Conservation (phyloP, 1,284 basidiomycete species). For the Trametes pubescens region DNA sequence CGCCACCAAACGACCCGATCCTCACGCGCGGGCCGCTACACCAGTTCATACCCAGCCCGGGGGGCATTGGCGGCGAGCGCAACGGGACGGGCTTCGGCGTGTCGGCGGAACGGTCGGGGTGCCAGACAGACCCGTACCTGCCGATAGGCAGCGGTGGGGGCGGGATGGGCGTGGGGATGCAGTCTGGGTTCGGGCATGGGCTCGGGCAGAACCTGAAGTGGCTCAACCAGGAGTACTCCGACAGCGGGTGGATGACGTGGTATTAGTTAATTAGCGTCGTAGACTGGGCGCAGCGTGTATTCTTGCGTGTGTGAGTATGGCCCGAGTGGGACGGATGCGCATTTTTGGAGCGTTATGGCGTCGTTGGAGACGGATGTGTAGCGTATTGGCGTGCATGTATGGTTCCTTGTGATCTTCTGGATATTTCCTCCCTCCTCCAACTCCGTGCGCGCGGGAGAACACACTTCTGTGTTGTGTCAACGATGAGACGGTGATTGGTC, state of each 20-base stretch:
- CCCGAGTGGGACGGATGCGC: neutral
- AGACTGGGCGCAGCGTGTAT: conserved; percentile 9
- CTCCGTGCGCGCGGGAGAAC: too few relatives aligned
- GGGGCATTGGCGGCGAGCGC: conserved; percentile 10
- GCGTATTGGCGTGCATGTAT: conserved; percentile 23
- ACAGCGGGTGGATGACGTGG: conserved; percentile 45
- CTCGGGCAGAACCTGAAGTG: conserved; percentile 30
- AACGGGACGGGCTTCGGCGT: conserved; percentile 31
- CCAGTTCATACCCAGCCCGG: conserved; percentile 13
- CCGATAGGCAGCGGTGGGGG: conserved; percentile 14
- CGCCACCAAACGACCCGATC: conserved; percentile 35
- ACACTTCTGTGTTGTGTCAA: too few relatives aligned
- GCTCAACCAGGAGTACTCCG: conserved; percentile 39
- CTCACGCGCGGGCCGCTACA: conserved; percentile 33
- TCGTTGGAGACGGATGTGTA: conserved; percentile 20
- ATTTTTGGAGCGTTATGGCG: neutral
- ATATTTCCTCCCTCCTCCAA: neutral
- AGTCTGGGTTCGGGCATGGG: conserved; percentile 11
- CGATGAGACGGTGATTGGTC: too few relatives aligned
- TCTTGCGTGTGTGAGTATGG: conserved; percentile 9
- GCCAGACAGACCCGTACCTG: conserved; percentile 27
- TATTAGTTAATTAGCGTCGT: conserved; percentile 27
- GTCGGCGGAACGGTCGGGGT: conserved; percentile 32
- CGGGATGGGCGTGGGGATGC: neutral
- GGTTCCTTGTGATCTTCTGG: conserved; percentile 11